Percentiles rank a stretch among this genome's conserved stretches.
Evolutionary conservation across 1,139 yeast species (phyloP).

Genomic region (Geotrichum citri-aurantii): DNA sequence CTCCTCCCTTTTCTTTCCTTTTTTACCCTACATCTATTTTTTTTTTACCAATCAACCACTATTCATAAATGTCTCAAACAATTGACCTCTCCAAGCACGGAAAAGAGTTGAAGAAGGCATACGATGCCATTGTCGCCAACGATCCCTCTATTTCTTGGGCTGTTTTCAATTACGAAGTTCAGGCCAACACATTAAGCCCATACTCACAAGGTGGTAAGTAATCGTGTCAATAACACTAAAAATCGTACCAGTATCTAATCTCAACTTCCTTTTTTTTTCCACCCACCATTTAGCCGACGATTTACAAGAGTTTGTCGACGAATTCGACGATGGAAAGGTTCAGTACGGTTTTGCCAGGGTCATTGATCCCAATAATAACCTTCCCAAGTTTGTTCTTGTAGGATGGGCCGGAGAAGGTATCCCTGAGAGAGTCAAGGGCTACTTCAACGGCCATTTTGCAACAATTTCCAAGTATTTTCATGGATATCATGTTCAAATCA

Average conservation of each 20-base stretch:
- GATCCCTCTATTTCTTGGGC: slow-evolving; percentile 42
- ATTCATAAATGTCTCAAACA: slow-evolving; percentile 30
- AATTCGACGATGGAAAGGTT: slow-evolving; percentile 81
- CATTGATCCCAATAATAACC: slow-evolving; percentile 83
- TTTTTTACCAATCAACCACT: neutral
- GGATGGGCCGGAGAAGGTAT: slow-evolving; percentile 69
- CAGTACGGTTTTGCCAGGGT: slow-evolving; percentile 90
- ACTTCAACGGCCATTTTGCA: slow-evolving; percentile 41
- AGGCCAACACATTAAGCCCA: slow-evolving; percentile 35
- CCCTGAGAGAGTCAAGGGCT: slow-evolving; percentile 41
- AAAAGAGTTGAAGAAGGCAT: slow-evolving; percentile 36
- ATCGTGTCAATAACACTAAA: neutral
- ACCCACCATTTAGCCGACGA: slow-evolving; percentile 46
- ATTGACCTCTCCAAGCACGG: slow-evolving; percentile 38
- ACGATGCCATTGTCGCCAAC: slow-evolving; percentile 40
- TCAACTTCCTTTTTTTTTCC: neutral
- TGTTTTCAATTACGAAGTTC: slow-evolving; percentile 39
- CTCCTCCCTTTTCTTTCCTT: neutral
- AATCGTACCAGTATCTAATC: neutral
- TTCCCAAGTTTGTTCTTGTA: slow-evolving; percentile 71
- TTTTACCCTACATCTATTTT: neutral
- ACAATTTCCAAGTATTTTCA: slow-evolving; percentile 39
- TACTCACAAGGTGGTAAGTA: slow-evolving; percentile 32
- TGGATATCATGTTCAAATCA: slow-evolving; percentile 92
- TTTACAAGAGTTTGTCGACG: slow-evolving; percentile 69